phyloP scores from a whole-genome alignment of 225 moss, liverwort and hornwort species.

The Sphagnum tenellum region DNA sequence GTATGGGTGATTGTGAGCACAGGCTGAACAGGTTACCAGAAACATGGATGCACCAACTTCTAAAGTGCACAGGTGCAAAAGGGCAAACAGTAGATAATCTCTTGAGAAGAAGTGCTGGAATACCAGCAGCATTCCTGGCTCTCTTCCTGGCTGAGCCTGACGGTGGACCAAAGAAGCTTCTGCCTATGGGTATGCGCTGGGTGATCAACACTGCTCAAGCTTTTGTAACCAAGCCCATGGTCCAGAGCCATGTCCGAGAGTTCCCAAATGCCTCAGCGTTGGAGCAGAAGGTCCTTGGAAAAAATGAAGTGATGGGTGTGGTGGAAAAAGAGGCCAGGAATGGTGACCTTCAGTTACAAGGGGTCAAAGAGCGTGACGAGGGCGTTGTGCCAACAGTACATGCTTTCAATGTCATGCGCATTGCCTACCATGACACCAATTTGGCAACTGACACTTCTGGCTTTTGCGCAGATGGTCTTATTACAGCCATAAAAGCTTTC shows the following conservation, averaged over 20 bases:
- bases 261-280: neutral
- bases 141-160: conserved; percentile 94
- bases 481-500: conserved; percentile 77
- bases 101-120: conserved; percentile 91
- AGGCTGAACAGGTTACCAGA: conserved; percentile 94
- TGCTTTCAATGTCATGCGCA: conserved; percentile 85
- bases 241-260: conserved; percentile 10
- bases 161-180: conserved; percentile 92
- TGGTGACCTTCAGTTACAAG: too few relatives aligned
- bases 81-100: conserved; percentile 96
- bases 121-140: conserved; percentile 96
- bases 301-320: conserved; percentile 7
- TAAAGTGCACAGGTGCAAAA: conserved; percentile 69
- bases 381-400: conserved; percentile 96
- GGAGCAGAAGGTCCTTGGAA: conserved; percentile 5
- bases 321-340: neutral
- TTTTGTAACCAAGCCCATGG: conserved; percentile 36
- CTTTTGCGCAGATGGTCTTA: conserved; percentile 93
- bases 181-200: conserved; percentile 93
- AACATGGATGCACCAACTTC: conserved; percentile 80
- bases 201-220: conserved; percentile 64
- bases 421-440: conserved; percentile 92
- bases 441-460: conserved; percentile 97
- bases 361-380: conserved; percentile 73
- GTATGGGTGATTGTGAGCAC: conserved; percentile 7